Evolutionary conservation across 495 filamentous ascomycete genomes (phyloP), one percentile per base, ranked within the genome.

Genomic region (Talaromyces trachyspermus): DNA sequence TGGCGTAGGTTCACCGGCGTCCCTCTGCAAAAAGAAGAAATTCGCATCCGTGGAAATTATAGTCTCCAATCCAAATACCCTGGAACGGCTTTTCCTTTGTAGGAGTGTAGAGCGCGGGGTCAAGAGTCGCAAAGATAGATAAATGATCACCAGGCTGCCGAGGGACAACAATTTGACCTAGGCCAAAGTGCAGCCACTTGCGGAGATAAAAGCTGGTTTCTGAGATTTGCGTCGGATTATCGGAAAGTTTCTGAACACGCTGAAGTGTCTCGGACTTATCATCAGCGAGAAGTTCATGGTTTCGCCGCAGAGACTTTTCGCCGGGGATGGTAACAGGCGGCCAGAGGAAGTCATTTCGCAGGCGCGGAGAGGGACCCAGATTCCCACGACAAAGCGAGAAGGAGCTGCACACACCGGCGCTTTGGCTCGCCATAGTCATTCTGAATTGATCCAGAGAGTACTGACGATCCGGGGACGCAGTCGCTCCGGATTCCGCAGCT

Each of bases 31-130:
- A 27, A 97, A 70, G 4, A 90, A 69, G 8, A 50, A 95, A 94
- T 60, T 97, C 90, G 62, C 86, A 94, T 2, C 89, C 88, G 57
- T 97, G 89, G 0, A 76, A 80, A 10, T 80, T 81, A 56, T 94
- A 95, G 57, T 95, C 89, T 4, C 91, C 91, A 8, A 91, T 84
- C 86, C 87, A 97, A 18, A 97, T 84, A 0, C 91, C 91, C 51
- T 86, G 81, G 57, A 77, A 95, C 1, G 88, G 90, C 59, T 88
- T 88, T 32, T 80, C 69, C n/a, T 62, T 59, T 0, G 88, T 90
- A 0, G 89, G 88, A 0, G 80, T 89, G 57, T 92, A 95, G 18
- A 81, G 58, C 4, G 64, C 69, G 11, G 78, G 74, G 46, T 85
- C 78, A 2, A 97, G 71, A 0, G 91, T 89, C 11, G 84, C 74